phyloP scores from a whole-genome alignment of 805 yeast genomes.

The Brettanomyces sp. region DNA sequence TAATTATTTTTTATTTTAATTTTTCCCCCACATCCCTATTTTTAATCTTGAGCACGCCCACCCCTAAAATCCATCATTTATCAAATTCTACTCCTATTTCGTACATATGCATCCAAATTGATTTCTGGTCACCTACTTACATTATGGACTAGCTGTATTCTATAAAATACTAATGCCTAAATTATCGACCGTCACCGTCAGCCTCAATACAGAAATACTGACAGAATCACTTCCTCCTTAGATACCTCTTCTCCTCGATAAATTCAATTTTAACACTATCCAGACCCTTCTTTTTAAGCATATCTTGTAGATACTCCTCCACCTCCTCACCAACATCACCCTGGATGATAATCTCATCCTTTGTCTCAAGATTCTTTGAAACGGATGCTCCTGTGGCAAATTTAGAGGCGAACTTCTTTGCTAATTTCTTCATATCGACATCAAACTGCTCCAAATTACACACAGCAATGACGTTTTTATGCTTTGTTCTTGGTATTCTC shows the following conservation, averaged over 20 bases:
- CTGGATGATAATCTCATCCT: slow-evolving; percentile 85
- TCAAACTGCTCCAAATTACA: slow-evolving; percentile 78
- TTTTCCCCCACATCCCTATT: no score
- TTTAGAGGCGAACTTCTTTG: slow-evolving; percentile 86
- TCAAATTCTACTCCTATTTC: no score
- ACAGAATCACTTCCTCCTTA: slow-evolving; percentile 31
- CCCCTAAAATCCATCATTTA: no score
- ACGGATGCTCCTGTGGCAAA: slow-evolving; percentile 96
- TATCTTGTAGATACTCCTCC: slow-evolving; percentile 58
- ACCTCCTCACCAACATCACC: slow-evolving; percentile 94
- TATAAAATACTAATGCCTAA: no score
- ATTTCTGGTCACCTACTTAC: no score
- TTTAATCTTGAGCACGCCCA: no score
- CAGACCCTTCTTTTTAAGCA: slow-evolving; percentile 75
- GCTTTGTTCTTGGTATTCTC: slow-evolving; percentile 81
- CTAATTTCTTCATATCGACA: slow-evolving; percentile 80
- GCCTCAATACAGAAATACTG: no score
- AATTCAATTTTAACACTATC: slow-evolving; percentile 83
- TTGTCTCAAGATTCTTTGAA: slow-evolving; percentile 81
- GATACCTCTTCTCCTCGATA: slow-evolving; percentile 72
- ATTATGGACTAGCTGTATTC: no score
- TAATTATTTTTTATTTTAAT: no score
- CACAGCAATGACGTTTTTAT: slow-evolving; percentile 80
- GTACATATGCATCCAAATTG: no score
- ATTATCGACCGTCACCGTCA: no score